Base-by-base conservation (phyloP, 1,284 basidiomycete species). In the Testicularia cyperi region DNA sequence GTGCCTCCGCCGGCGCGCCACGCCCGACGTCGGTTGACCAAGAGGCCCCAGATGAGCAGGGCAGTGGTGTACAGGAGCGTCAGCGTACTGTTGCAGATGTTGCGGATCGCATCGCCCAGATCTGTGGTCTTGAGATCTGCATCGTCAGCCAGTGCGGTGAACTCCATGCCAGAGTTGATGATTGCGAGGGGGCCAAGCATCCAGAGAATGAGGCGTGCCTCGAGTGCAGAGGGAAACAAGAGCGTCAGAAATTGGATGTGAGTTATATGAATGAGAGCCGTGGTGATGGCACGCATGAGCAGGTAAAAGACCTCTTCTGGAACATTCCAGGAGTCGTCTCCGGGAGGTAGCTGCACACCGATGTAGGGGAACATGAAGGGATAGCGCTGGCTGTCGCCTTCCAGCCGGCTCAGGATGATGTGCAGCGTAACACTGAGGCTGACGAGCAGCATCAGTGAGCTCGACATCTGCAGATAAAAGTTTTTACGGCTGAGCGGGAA, bases 161-260 rank as follows among this genome's bases (percentile, higher is more conserved):
- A 86, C 65, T 89, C 87, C 82, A 96, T 88, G 23, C 85, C 81
- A 0, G 90, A 87, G 1, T 91, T 86, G 3, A 88, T 82, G 53
- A 97, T 78, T 1, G 92, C 92, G 10, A 98, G 81, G 0, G 94
- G 94, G 6, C 88, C 90, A 10, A 97, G 84, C 26, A 95, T 82
- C 58, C 85, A 81, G 68, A 92, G 86, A 49, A 99, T 94, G 37
- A 99, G 83, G 18, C 87, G 82, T 4, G 85, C 86, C 78, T 98
- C 95, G 26, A 94, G 83, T n/a, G 83, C 80, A 5, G 95, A 97
- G 1, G 94, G 94, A 75, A 90, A 99, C 15, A 99, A 83, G 5
- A 98, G 83, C 3, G 94, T 95, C 44, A 99, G 81, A 78, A 97
- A 97, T 77, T 98, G 95, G 43, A 99, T 96, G 78, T 98, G 92